Evolutionary conservation across 2,329 filamentous ascomycete species (phyloP).

Genomic region (Aspergillus phoenicis): DNA sequence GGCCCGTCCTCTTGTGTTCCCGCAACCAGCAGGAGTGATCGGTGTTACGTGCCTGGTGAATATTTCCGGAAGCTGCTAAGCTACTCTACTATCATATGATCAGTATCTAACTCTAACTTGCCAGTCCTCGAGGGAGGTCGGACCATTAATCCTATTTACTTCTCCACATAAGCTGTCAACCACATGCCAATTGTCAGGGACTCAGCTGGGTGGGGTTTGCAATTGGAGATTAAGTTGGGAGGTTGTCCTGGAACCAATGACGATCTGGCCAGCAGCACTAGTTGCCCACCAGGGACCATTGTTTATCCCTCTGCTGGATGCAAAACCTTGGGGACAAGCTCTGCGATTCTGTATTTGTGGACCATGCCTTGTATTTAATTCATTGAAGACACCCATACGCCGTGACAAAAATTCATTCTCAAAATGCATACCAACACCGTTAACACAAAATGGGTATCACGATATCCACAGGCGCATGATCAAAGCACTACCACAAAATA

Average conservation of each 20-base stretch:
- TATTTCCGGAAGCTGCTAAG: background rate
- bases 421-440: background rate
- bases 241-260: background rate
- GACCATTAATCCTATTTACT: background rate
- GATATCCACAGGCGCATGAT: slow-evolving; percentile 8
- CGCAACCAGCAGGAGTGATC: background rate
- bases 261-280: background rate
- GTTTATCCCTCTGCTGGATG: background rate
- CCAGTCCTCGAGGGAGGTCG: background rate
- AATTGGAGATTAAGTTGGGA: background rate
- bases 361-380: background rate
- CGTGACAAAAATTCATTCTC: background rate
- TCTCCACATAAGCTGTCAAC: background rate
- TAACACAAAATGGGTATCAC: slow-evolving; percentile 20
- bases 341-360: background rate
- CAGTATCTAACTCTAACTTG: too few relatives aligned
- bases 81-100: too few relatives aligned
- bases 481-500: slow-evolving; percentile 8
- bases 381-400: background rate
- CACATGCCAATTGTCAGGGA: background rate
- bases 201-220: background rate
- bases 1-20: background rate
- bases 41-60: background rate
- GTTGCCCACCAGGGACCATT: background rate
- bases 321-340: background rate